phyloP scores from a whole-genome alignment of 1,284 basidiomycete genomes.

The Neolentinus lepideus region DNA sequence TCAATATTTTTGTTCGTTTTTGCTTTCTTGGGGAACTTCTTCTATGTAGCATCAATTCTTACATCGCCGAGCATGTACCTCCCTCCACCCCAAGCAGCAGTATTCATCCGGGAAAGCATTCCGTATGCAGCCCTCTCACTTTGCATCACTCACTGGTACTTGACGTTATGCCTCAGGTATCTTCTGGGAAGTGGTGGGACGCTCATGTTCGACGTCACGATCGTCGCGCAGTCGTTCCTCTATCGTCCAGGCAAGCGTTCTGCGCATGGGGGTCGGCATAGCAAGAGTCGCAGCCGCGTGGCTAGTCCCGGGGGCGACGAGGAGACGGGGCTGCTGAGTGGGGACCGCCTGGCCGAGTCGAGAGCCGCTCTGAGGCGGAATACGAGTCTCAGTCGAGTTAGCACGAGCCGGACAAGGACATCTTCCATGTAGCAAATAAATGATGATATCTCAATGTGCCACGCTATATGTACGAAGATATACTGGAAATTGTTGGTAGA shows the following conservation, averaged over 20 bases:
- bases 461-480: too few species aligned
- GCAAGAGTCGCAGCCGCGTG: neutral
- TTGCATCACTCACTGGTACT: constrained; percentile 4
- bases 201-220: constrained; percentile 84
- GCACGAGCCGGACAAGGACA: neutral
- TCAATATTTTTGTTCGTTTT: constrained; percentile 91
- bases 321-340: constrained; percentile 12
- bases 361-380: neutral
- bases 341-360: constrained; percentile 3
- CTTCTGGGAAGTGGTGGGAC: constrained; percentile 85
- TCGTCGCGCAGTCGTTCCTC: constrained; percentile 57
- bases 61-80: constrained; percentile 49
- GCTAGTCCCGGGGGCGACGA: constrained; percentile 7
- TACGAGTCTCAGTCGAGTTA: neutral
- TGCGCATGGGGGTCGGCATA: neutral
- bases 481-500: too few species aligned
- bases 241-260: constrained; percentile 25
- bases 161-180: constrained; percentile 42
- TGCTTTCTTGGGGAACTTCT: constrained; percentile 86
- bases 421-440: neutral
- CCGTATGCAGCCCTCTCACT: constrained; percentile 45
- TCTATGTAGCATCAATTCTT: constrained; percentile 85
- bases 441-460: too few species aligned
- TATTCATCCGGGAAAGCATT: constrained; percentile 64
- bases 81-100: constrained; percentile 46